Base-by-base conservation (phyloP, 345 rosid genomes). In the Populus davidiana region DNA sequence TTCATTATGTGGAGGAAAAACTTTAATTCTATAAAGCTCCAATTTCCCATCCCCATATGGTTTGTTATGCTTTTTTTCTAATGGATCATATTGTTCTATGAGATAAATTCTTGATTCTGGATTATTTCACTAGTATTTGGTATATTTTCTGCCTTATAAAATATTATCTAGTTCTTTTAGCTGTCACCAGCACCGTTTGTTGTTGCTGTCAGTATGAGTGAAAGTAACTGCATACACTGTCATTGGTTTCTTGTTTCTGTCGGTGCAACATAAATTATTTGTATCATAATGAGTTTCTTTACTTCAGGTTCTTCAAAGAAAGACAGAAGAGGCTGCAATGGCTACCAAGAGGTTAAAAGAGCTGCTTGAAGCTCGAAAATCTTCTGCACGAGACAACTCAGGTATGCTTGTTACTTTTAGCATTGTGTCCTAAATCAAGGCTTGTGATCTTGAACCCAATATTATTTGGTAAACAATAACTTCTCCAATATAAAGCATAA, bases 321-420 rank as follows among this genome's bases (percentile, higher is more conserved):
- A 96, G 89, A 96, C 97, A 54, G 99, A 93, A 85, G 99, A 96
- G 86, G 99, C 99, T 81, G 95, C 99, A 77, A 87, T 92, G 92
- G 98, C 99, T 64, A 96, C 97, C 83, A 96, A 91, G 86, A 90
- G 99, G 85, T 85, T 96, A 78, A 96, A 96, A 83, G 97, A 96
- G 86, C 84, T 96, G 88, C 89, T 96, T 59, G 99, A 96, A 96
- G 96, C 94, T 83, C 94, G 98, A 20, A 96, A 96, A 86, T 87
- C 90, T 78, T 87, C 97, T 82, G 70, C 86, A 49, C 97, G 99
- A 72, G 99, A 96, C 69, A 87, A 80, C 77, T 79, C 90, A 64
- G 96, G 99, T 91, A 80, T 43, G 72, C 35, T 36, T 66, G 5
- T 61, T 47, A 12, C 35, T 79, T 33, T 33, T 33, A 10, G 25